Conservation (phyloP, 768 basidiomycete species). For the Tylopilus plumbeoviolaceoides region DNA sequence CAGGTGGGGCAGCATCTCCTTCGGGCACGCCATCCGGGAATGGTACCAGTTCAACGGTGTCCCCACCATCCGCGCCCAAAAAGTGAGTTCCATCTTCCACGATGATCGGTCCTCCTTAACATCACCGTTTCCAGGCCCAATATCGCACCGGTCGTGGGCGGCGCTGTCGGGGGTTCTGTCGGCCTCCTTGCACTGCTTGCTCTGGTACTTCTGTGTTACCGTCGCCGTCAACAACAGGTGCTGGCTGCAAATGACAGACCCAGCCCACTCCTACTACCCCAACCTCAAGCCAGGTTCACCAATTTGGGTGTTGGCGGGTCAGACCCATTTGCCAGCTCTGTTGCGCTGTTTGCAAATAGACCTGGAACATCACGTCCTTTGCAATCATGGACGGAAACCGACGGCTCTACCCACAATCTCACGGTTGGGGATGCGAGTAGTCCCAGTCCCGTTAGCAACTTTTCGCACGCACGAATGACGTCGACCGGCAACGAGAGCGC, state of each 20-base stretch:
- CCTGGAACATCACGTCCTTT: conserved; percentile 3
- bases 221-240: conserved; percentile 8
- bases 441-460: neutral
- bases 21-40: conserved; percentile 12
- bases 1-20: conserved; percentile 8
- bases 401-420: neutral
- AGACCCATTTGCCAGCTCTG: conserved; percentile 8
- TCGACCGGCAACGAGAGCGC: conserved; percentile 5
- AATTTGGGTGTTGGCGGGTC: neutral
- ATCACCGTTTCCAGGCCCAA: conserved; percentile 5
- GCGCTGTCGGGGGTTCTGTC: conserved; percentile 15
- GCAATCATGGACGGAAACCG: conserved; percentile 8
- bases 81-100: conserved; percentile 7
- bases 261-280: conserved; percentile 5
- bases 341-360: neutral
- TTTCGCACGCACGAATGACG: neutral
- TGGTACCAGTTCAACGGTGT: neutral
- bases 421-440: neutral
- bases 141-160: conserved; percentile 15
- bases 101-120: neutral
- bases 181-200: conserved; percentile 16
- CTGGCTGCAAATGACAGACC: conserved; percentile 1
- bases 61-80: conserved; percentile 4
- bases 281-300: conserved; percentile 5
- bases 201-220: conserved; percentile 9